Evolutionary conservation across 2,329 filamentous ascomycete genomes (phyloP).

Genomic region (Colletotrichum eremochloae): DNA sequence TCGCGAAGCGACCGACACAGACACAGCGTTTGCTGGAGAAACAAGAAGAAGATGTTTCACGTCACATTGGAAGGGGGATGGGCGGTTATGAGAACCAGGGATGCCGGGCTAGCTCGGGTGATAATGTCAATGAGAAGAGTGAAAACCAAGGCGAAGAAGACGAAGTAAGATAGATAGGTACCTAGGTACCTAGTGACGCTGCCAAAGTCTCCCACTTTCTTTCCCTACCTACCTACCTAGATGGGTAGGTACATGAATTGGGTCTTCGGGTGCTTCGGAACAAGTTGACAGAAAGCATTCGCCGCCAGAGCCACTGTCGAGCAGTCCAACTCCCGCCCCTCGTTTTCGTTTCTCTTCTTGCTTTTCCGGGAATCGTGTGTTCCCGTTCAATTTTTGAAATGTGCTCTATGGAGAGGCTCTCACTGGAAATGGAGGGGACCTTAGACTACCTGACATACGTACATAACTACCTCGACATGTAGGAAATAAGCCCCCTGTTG

Average conservation of each 20-base stretch:
- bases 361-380: not conserved
- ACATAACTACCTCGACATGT: no score
- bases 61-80: constrained; percentile 29
- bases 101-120: constrained; percentile 10
- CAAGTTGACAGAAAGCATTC: not conserved
- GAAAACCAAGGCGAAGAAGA: not conserved
- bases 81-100: constrained; percentile 28
- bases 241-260: not conserved
- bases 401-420: not conserved
- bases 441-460: not conserved
- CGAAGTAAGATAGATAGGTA: no score
- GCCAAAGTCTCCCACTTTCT: not conserved
- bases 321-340: not conserved
- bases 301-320: constrained; percentile 8
- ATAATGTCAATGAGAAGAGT: not conserved
- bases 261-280: constrained; percentile 7
- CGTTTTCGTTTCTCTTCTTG: no score
- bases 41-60: constrained; percentile 31
- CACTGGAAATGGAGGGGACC: not conserved
- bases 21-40: constrained; percentile 27
- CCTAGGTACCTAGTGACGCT: not conserved
- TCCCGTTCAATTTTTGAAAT: not conserved
- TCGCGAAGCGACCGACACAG: not conserved
- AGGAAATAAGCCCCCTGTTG: not conserved
- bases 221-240: no score